These are phyloP conservation scores for Cubamyces sp. DNA, from an alignment of 768 basidiomycete species.

Conservation along the genomic window DNA sequence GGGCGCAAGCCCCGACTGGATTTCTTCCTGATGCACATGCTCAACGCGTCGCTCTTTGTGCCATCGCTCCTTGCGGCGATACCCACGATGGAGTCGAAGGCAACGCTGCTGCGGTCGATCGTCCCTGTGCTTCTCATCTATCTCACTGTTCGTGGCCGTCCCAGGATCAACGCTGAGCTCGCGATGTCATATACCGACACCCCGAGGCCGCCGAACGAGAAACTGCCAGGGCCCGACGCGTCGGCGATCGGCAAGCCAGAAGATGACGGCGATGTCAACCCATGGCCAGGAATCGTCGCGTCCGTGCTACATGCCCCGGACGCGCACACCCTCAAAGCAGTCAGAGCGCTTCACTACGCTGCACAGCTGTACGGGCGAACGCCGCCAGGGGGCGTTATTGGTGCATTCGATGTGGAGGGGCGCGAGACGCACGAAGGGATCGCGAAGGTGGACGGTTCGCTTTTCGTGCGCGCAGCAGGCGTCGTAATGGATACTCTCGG, in stretches of 20 bases:
- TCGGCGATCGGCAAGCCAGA: conserved; percentile 41
- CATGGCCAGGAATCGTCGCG: conserved; percentile 56
- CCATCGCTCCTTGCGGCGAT: conserved; percentile 43
- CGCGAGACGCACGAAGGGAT: conserved; percentile 52
- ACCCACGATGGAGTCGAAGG: conserved; percentile 42
- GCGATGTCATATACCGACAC: conserved; percentile 49
- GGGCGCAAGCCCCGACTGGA: conserved; percentile 54
- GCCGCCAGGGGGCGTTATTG: conserved; percentile 44
- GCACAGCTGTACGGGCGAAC: conserved; percentile 51
- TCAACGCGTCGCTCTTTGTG: conserved; percentile 56
- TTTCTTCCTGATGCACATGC: conserved; percentile 63
- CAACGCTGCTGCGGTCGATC: conserved; percentile 49
- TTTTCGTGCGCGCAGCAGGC: conserved; percentile 62
- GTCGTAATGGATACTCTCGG: conserved; percentile 58
- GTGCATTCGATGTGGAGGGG: conserved; percentile 44
- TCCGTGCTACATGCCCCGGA: conserved; percentile 53
- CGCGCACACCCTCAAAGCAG: conserved; percentile 42
- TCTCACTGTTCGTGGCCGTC: conserved; percentile 52
- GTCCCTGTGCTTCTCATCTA: conserved; percentile 43
- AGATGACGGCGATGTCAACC: conserved; percentile 46
- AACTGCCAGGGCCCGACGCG: conserved; percentile 21
- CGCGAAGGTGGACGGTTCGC: conserved; percentile 52
- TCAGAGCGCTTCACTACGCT: conserved; percentile 53
- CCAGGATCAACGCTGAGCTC: conserved; percentile 51
- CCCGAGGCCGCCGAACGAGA: conserved; percentile 43